A percentile compares a stretch with the other conserved stretches of the same genome.
These are phyloP conservation scores for Thuidium tamariscinum DNA, from an alignment of 225 moss, liverwort and hornwort genomes.

Conservation along the genomic window DNA sequence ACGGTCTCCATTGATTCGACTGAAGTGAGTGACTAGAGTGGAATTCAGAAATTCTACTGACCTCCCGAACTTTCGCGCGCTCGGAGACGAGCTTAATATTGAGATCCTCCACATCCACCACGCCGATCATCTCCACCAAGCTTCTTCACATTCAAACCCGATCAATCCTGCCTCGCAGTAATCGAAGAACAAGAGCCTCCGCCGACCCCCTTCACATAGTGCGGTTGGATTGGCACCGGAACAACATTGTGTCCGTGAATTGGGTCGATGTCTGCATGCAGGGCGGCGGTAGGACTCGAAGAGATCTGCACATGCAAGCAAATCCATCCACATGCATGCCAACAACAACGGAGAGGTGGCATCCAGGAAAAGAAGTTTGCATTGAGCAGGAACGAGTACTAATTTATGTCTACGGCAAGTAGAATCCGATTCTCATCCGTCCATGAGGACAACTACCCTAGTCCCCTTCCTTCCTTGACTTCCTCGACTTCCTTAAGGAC, in stretches of 20 bases:
- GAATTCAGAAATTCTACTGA: neutral
- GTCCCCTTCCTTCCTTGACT: neutral
- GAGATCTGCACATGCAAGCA: neutral
- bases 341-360: neutral
- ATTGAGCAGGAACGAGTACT: neutral
- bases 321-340: neutral
- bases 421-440: slow-evolving; percentile 2
- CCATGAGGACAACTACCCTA: neutral
- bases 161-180: neutral
- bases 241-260: neutral
- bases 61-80: slow-evolving; percentile 83
- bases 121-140: slow-evolving; percentile 35
- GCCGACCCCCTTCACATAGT: neutral
- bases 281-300: neutral
- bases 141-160: neutral
- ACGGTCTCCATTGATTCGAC: neutral
- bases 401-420: neutral
- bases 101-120: slow-evolving; percentile 81
- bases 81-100: slow-evolving; percentile 64
- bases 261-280: neutral
- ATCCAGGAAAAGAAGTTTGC: neutral
- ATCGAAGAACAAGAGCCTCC: neutral
- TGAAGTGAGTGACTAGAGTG: neutral
- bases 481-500: neutral
- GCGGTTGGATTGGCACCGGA: neutral